phyloP scores from a whole-genome alignment of 352 stramenopile genomes.

The Phytophthora citrophthora region DNA sequence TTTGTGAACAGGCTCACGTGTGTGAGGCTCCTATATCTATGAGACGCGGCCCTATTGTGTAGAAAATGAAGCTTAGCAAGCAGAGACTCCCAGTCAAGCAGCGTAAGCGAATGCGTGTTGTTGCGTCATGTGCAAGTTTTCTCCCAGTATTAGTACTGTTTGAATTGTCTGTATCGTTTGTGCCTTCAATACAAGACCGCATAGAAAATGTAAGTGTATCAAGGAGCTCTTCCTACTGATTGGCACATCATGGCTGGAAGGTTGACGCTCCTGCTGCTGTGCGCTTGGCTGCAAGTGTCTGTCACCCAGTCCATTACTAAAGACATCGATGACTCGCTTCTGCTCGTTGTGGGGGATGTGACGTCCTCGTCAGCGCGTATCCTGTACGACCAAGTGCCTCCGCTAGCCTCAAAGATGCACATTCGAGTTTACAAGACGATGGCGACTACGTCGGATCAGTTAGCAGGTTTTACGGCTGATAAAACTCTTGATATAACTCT shows the following conservation, averaged over 20 bases:
- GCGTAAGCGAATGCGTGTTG: conserved; percentile 31
- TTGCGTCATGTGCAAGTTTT: conserved; percentile 20
- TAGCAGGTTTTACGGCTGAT: conserved; percentile 6
- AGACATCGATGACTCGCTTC: conserved; percentile 28
- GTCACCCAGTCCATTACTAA: conserved; percentile 6
- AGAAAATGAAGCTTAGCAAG: conserved; percentile 31
- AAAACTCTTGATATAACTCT: conserved; percentile 7
- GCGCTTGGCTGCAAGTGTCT: conserved; percentile 7
- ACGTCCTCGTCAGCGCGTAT: conserved; percentile 48
- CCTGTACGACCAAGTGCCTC: conserved; percentile 45
- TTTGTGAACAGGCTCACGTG: conserved; percentile 16
- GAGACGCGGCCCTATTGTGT: conserved; percentile 43
- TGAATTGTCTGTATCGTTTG: background rate
- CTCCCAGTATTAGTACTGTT: background rate
- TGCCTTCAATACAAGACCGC: too few relatives aligned
- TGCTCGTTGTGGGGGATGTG: conserved; percentile 66
- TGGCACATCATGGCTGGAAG: background rate
- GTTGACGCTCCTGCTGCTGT: conserved; percentile 14
- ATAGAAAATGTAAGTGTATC: too few relatives aligned
- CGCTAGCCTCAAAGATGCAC: conserved; percentile 8
- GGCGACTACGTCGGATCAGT: background rate
- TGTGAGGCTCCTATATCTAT: conserved; percentile 41
- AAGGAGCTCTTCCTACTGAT: too few relatives aligned
- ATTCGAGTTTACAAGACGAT: conserved; percentile 27
- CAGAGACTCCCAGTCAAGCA: conserved; percentile 12